Conservation (phyloP, 164 flowering plant species). For the Litsea cubeba region DNA sequence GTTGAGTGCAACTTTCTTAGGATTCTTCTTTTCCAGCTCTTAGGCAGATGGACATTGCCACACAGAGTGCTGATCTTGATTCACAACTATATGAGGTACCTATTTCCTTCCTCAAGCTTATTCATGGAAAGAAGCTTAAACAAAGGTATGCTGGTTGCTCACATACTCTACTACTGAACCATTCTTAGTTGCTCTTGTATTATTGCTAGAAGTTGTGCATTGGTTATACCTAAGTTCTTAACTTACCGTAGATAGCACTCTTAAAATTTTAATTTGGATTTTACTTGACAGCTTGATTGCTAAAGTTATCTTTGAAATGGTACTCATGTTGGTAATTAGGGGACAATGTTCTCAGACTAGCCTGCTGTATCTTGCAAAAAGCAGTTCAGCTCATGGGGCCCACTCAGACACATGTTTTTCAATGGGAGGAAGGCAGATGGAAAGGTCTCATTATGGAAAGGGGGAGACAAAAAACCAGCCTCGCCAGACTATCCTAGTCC, state of each 20-base stretch:
- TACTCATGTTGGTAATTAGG: too few species aligned
- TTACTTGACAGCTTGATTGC: too few species aligned
- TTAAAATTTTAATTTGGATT: neutral
- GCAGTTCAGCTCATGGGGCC: too few species aligned
- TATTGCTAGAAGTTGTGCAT: neutral
- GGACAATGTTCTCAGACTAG: too few species aligned
- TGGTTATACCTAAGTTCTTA: neutral
- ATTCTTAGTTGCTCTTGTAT: neutral
- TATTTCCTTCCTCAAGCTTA: constrained; percentile 1
- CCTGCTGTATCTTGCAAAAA: too few species aligned
- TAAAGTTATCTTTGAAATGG: too few species aligned
- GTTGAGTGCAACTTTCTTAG: neutral
- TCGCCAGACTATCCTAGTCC: too few species aligned
- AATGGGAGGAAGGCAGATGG: too few species aligned
- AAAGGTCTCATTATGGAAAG: too few species aligned
- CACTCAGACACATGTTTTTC: too few species aligned
- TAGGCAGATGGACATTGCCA: neutral
- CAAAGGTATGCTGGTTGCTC: neutral
- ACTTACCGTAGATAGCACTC: neutral
- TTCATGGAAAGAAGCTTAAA: neutral
- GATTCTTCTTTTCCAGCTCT: constrained; percentile 1
- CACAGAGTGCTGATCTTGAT: neutral
- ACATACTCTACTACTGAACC: too few species aligned
- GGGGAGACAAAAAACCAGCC: too few species aligned
- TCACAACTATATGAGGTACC: constrained; percentile 7